Conservation (phyloP, 805 yeast genomes). For the Hanseniaspora meyeri region DNA sequence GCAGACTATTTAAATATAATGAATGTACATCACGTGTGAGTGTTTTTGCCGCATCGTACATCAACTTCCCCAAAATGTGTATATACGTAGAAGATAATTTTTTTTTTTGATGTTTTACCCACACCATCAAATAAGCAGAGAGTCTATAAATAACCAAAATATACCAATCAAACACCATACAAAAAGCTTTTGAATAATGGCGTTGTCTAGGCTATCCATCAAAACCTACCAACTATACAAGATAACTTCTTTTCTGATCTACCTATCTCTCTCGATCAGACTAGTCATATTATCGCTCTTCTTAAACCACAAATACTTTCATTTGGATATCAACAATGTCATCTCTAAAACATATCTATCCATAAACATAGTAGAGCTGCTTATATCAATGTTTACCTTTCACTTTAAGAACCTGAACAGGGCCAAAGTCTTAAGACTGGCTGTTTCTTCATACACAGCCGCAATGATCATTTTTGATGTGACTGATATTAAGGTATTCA, state of each 20-base stretch:
- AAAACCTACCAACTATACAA: conserved; percentile 3
- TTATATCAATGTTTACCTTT: neutral
- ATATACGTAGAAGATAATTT: too few species aligned
- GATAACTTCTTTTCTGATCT: conserved; percentile 3
- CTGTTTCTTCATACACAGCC: neutral
- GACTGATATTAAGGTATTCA: neutral
- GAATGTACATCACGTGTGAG: neutral
- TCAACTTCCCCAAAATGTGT: neutral
- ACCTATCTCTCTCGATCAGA: neutral
- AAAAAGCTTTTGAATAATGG: neutral
- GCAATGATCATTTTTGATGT: neutral
- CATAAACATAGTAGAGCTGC: neutral
- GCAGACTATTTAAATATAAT: neutral
- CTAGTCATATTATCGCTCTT: neutral
- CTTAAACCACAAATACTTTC: conserved; percentile 9
- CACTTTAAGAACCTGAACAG: neutral
- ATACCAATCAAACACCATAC: neutral
- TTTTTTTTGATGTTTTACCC: too few species aligned
- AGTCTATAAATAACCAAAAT: neutral
- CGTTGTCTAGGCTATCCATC: conserved; percentile 1
- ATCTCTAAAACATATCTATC: neutral
- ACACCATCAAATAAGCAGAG: neutral
- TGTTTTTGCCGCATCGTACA: too few species aligned
- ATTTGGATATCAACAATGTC: conserved; percentile 1
- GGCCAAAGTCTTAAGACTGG: neutral